Conservation (phyloP, 2,329 filamentous ascomycete species). For the Dothiorella sarmentorum region DNA sequence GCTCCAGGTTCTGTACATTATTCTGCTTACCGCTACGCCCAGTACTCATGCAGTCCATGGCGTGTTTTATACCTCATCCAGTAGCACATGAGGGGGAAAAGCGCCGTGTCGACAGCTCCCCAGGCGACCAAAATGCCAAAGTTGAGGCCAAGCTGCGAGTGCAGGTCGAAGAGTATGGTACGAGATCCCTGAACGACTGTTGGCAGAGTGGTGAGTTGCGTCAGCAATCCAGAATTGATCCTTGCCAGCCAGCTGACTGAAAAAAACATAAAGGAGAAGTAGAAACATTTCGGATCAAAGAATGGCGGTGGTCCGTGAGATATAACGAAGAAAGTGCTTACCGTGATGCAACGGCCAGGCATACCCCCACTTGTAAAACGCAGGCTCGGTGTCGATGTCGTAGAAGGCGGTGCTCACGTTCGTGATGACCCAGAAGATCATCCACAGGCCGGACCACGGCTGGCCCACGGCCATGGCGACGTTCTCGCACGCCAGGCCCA, state of each 20-base stretch:
- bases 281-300: too few species aligned
- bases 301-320: too few species aligned
- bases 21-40: conserved; percentile 9
- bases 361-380: conserved; percentile 61
- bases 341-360: conserved; percentile 61
- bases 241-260: too few species aligned
- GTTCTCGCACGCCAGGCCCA: conserved; percentile 64
- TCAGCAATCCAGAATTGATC: too few species aligned
- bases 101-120: conserved; percentile 49
- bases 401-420: conserved; percentile 62
- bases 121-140: conserved; percentile 60
- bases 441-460: conserved; percentile 60
- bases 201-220: too few species aligned
- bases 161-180: conserved; percentile 59
- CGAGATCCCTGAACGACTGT: conserved; percentile 57
- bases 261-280: not conserved
- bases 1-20: too few species aligned
- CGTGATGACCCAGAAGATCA: conserved; percentile 66
- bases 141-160: conserved; percentile 57
- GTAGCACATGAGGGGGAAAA: conserved; percentile 53
- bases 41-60: conserved; percentile 1
- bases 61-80: conserved; percentile 41
- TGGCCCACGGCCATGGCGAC: conserved; percentile 60
- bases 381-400: conserved; percentile 55
- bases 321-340: conserved; percentile 36